phyloP scores from a whole-genome alignment of 2,329 filamentous ascomycete genomes.

The Aureobasidium lini region DNA sequence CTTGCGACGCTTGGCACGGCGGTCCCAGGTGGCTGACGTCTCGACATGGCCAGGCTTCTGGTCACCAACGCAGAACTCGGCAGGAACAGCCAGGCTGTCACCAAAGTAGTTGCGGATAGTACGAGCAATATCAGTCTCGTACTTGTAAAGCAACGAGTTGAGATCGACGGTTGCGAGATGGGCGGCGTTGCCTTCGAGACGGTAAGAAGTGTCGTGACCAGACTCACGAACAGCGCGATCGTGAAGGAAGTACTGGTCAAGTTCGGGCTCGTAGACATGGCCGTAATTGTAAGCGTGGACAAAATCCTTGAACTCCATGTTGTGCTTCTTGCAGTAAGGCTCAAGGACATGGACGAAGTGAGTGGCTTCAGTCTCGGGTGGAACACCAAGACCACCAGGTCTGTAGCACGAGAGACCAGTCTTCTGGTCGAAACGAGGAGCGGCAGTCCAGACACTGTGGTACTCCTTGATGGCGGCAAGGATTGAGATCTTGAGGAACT shows the following conservation, averaged over 20 bases:
- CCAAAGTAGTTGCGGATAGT: slow-evolving; percentile 78
- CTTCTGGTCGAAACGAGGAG: slow-evolving; percentile 65
- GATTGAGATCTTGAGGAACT: slow-evolving; percentile 73
- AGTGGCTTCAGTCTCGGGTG: slow-evolving; percentile 80
- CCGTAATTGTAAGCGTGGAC: slow-evolving; percentile 80
- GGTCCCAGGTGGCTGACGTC: slow-evolving; percentile 83
- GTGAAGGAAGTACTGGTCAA: slow-evolving; percentile 93
- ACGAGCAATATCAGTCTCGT: slow-evolving; percentile 86
- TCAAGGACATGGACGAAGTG: slow-evolving; percentile 79
- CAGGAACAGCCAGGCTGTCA: slow-evolving; percentile 73
- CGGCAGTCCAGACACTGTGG: slow-evolving; percentile 71
- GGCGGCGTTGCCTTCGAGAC: slow-evolving; percentile 78
- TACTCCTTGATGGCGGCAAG: slow-evolving; percentile 97
- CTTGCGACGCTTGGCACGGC: slow-evolving; percentile 76
- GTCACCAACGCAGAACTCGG: slow-evolving; percentile 66
- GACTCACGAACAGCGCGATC: slow-evolving; percentile 94
- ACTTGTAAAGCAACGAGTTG: slow-evolving; percentile 93
- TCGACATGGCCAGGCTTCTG: slow-evolving; percentile 62
- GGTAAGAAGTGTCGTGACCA: slow-evolving; percentile 92
- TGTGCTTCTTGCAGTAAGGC: slow-evolving; percentile 77
- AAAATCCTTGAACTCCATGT: slow-evolving; percentile 75
- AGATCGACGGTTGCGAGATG: slow-evolving; percentile 89
- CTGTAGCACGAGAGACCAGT: slow-evolving; percentile 80
- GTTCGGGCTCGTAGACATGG: slow-evolving; percentile 69
- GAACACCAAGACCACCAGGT: slow-evolving; percentile 75